phyloP scores from a whole-genome alignment of 2,329 filamentous ascomycete species.

The Thielaviopsis populi region DNA sequence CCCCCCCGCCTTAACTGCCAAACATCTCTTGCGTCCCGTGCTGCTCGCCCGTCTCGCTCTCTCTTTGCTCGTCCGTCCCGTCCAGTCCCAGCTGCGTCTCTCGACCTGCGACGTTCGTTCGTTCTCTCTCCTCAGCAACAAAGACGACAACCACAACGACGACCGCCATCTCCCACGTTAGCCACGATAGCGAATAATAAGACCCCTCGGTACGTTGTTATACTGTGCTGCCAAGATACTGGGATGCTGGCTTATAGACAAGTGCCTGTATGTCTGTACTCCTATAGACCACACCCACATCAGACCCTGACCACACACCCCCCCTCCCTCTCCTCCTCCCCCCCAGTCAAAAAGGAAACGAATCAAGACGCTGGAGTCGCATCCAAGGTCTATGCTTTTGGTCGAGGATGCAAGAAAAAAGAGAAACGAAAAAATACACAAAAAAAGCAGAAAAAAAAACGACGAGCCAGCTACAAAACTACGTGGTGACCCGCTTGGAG shows the following conservation, averaged over 20 bases:
- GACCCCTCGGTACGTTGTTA: not conserved
- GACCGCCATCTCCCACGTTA: not conserved
- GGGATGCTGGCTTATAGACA: not conserved
- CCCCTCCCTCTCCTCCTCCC: not conserved
- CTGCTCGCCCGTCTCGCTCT: not conserved
- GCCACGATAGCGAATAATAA: not conserved
- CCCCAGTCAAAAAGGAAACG: conserved; percentile 12
- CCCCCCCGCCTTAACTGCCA: not conserved
- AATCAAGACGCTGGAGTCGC: conserved; percentile 14
- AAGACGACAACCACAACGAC: not conserved
- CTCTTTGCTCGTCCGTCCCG: not conserved
- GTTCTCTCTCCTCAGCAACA: no score
- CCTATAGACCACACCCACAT: not conserved
- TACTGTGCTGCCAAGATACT: not conserved
- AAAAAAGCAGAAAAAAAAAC: conserved; percentile 2
- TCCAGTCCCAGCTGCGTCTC: no score
- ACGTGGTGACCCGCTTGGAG: conserved; percentile 6
- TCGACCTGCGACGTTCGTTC: no score
- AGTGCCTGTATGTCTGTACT: conserved; percentile 3
- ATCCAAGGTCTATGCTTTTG: conserved; percentile 14
- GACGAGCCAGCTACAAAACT: conserved; percentile 15
- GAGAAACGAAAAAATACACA: not conserved
- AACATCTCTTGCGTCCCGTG: not conserved
- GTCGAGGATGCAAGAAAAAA: conserved; percentile 6
- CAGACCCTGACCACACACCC: not conserved